Conservation (phyloP, 2,329 filamentous ascomycete genomes). For the Penicillium sp. region DNA sequence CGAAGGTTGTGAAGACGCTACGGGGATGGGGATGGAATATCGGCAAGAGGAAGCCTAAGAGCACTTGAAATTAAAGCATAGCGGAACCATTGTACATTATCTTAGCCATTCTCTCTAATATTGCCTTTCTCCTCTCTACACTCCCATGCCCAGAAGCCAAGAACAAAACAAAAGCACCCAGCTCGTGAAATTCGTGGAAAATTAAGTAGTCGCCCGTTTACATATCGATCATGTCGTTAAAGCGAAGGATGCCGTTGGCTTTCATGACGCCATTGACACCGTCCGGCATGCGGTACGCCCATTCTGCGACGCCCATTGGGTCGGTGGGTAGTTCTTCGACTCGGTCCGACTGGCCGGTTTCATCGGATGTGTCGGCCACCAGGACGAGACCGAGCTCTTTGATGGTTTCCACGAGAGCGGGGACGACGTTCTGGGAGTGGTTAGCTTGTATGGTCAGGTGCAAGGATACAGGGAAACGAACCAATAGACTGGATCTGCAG, state of each 20-base stretch:
- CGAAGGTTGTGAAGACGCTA: conserved; percentile 89
- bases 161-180: conserved; percentile 16
- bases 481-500: conserved; percentile 82
- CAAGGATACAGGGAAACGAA: conserved; percentile 50
- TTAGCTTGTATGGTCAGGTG: conserved; percentile 15
- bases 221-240: conserved; percentile 88
- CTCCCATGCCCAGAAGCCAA: conserved; percentile 1
- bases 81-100: conserved; percentile 33
- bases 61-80: conserved; percentile 21
- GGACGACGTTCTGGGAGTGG: conserved; percentile 77
- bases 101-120: conserved; percentile 32
- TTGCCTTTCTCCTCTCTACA: conserved; percentile 26
- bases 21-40: conserved; percentile 93
- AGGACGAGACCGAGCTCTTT: conserved; percentile 92
- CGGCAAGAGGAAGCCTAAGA: conserved; percentile 67
- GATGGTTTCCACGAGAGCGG: conserved; percentile 86
- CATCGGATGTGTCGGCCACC: conserved; percentile 80
- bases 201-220: conserved; percentile 31
- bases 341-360: conserved; percentile 38
- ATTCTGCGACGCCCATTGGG: conserved; percentile 38
- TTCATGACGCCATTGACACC: conserved; percentile 87
- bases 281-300: conserved; percentile 63
- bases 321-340: conserved; percentile 24
- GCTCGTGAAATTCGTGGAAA: conserved; percentile 22
- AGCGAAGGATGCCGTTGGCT: conserved; percentile 82